Conservation (phyloP, 495 filamentous ascomycete genomes). For the Hypomontagnella monticulosa region DNA sequence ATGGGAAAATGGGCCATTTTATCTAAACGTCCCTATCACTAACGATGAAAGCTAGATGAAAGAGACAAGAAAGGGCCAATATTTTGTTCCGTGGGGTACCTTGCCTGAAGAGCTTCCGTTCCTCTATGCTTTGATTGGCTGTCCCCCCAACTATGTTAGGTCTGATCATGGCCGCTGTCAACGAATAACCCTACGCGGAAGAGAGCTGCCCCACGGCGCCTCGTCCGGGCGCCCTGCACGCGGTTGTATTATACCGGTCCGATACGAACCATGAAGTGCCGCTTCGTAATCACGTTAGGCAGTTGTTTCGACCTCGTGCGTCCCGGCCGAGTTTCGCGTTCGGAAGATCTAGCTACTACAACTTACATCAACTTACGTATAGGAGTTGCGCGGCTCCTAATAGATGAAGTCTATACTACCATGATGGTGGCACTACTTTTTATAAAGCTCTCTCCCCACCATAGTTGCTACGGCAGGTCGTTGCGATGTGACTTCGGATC, state of each 20-base stretch:
- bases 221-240: slow-evolving; percentile 21
- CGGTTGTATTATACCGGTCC: slow-evolving; percentile 38
- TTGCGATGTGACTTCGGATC: slow-evolving; percentile 40
- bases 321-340: slow-evolving; percentile 28
- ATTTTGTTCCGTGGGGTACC: slow-evolving; percentile 7
- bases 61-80: slow-evolving; percentile 11
- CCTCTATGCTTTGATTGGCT: slow-evolving; percentile 21
- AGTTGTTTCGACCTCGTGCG: slow-evolving; percentile 8
- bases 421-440: slow-evolving; percentile 25
- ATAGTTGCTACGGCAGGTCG: slow-evolving; percentile 29
- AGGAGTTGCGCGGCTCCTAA: slow-evolving; percentile 13
- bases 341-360: slow-evolving; percentile 20
- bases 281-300: slow-evolving; percentile 33
- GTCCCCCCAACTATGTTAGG: slow-evolving; percentile 7
- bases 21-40: slow-evolving; percentile 11
- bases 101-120: slow-evolving; percentile 8
- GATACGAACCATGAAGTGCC: slow-evolving; percentile 29
- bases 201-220: slow-evolving; percentile 23
- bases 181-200: slow-evolving; percentile 12
- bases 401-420: slow-evolving; percentile 16
- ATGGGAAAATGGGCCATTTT: slow-evolving; percentile 13
- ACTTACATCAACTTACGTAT: slow-evolving; percentile 14
- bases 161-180: slow-evolving; percentile 29
- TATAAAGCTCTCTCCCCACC: slow-evolving; percentile 25
- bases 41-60: slow-evolving; percentile 10